Conservation (phyloP, 805 yeast genomes). For the Ogataea parapolymorpha region DNA sequence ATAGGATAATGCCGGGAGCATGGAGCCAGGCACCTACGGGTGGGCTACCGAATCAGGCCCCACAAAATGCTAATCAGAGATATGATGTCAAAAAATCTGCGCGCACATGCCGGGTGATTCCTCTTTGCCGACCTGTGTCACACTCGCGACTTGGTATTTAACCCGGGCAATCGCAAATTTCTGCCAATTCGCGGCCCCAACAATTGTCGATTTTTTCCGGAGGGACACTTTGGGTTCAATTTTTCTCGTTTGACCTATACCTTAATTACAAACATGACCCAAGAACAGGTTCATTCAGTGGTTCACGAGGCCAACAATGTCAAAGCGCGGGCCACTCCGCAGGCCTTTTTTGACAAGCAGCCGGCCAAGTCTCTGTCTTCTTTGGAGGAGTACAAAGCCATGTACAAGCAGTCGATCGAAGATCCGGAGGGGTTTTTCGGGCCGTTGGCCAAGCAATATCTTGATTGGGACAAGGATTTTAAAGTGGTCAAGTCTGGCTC, state of each 20-base stretch:
- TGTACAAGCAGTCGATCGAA: constrained; percentile 72
- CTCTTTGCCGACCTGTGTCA: constrained; percentile 6
- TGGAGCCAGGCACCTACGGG: neutral
- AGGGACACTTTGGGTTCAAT: constrained; percentile 6
- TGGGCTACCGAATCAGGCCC: neutral
- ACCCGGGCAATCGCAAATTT: constrained; percentile 10
- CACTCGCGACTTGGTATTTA: constrained; percentile 1
- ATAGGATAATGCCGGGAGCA: neutral
- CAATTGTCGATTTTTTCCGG: constrained; percentile 11
- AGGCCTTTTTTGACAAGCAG: constrained; percentile 52
- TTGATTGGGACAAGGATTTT: constrained; percentile 81
- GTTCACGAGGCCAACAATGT: constrained; percentile 62
- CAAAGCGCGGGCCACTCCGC: constrained; percentile 48
- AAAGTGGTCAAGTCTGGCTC: constrained; percentile 61
- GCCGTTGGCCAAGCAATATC: constrained; percentile 63
- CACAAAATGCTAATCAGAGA: neutral
- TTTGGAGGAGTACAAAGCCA: constrained; percentile 61
- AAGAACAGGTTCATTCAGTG: constrained; percentile 37
- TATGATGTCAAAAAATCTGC: neutral
- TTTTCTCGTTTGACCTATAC: constrained; percentile 5
- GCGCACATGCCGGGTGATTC: constrained; percentile 1
- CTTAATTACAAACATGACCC: constrained; percentile 18
- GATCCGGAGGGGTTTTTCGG: constrained; percentile 83
- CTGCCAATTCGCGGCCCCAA: constrained; percentile 10
- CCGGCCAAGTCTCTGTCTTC: constrained; percentile 58